Evolutionary conservation across 768 basidiomycete genomes (phyloP).

Genomic region (Leccinum sublutescens): DNA sequence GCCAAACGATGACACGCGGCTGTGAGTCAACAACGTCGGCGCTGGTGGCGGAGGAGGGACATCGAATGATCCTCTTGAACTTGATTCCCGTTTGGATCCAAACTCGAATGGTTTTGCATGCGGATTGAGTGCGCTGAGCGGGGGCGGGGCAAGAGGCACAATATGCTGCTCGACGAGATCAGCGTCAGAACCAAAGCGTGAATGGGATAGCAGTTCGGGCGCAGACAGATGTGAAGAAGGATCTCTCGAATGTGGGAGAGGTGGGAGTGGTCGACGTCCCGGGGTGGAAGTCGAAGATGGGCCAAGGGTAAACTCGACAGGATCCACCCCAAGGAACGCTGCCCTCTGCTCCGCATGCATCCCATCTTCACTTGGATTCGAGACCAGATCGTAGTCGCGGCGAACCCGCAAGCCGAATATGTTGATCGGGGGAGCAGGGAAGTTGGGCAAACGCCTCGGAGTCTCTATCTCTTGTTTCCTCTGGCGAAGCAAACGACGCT

Average conservation of each 20-base stretch:
- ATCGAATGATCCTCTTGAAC: conserved; percentile 34
- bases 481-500: conserved; percentile 56
- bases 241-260: conserved; percentile 63
- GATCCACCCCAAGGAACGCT: conserved; percentile 44
- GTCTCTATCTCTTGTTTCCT: conserved; percentile 51
- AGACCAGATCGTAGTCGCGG: conserved; percentile 70
- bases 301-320: conserved; percentile 44
- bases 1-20: conserved; percentile 47
- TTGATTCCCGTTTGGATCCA: conserved; percentile 42
- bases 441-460: conserved; percentile 73
- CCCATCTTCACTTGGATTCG: conserved; percentile 85
- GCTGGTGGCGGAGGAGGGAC: conserved; percentile 34
- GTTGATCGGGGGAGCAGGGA: conserved; percentile 71
- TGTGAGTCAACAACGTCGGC: conserved; percentile 35
- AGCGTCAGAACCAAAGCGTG: conserved; percentile 46
- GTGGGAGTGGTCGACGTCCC: conserved; percentile 52
- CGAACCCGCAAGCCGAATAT: conserved; percentile 39
- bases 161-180: conserved; percentile 33
- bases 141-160: conserved; percentile 13
- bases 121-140: conserved; percentile 56
- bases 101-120: conserved; percentile 85
- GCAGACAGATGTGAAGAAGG: conserved; percentile 59
- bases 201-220: conserved; percentile 65
- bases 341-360: conserved; percentile 34
- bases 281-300: conserved; percentile 44